Conservation (phyloP, 495 filamentous ascomycete species). For the Thermothielavioides terrestris region DNA sequence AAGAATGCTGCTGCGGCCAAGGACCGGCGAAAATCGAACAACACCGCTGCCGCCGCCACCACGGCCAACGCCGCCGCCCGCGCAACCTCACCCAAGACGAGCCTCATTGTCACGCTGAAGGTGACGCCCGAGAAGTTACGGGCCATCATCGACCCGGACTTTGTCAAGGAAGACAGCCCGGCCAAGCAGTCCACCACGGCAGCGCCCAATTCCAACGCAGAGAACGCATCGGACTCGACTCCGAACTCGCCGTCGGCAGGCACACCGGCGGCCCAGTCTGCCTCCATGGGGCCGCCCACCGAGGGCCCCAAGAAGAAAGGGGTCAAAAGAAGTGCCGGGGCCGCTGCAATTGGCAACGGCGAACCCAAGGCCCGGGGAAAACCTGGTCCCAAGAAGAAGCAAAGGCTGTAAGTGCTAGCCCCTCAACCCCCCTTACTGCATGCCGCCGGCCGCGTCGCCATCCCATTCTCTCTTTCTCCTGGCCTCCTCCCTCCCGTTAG, state of each 20-base stretch:
- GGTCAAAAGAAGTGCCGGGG: conserved; percentile 34
- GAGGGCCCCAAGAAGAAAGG: conserved; percentile 55
- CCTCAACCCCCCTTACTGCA: neutral
- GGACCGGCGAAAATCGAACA: conserved; percentile 39
- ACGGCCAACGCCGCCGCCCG: conserved; percentile 7
- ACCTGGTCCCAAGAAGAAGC: conserved; percentile 93
- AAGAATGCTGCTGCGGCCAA: conserved; percentile 34
- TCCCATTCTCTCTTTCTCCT: too few species aligned
- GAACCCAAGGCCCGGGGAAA: conserved; percentile 62
- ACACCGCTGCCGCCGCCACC: conserved; percentile 4
- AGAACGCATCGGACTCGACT: conserved; percentile 42
- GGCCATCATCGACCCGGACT: conserved; percentile 36
- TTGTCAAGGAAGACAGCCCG: conserved; percentile 35
- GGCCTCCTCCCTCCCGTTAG: neutral
- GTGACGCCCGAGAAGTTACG: conserved; percentile 33
- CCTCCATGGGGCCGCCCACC: conserved; percentile 44
- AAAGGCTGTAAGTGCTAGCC: conserved; percentile 65
- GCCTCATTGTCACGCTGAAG: conserved; percentile 31
- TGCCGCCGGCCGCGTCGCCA: too few species aligned
- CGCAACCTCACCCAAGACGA: conserved; percentile 19
- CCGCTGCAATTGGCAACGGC: conserved; percentile 42
- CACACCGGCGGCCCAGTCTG: conserved; percentile 35
- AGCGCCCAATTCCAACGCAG: conserved; percentile 29
- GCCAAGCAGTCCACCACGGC: conserved; percentile 26
- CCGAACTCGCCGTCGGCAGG: conserved; percentile 38